These are phyloP conservation scores for Podila horticola DNA, from an alignment of 192 early-diverging fungal species.

Conservation along the genomic window DNA sequence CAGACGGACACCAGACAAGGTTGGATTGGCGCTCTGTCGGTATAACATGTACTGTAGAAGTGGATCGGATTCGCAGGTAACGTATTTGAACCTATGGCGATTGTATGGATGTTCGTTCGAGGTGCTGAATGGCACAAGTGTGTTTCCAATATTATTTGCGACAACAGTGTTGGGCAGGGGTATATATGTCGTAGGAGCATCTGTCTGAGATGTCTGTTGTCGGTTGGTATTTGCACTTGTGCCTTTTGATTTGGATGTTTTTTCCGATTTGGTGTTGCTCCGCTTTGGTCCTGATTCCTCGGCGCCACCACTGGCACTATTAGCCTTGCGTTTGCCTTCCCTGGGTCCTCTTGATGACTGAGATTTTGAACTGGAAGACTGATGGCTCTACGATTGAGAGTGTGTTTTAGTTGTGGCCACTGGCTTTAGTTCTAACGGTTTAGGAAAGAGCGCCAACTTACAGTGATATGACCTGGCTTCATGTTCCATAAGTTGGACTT, in stretches of 20 bases:
- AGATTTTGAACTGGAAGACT: slow-evolving; percentile 47
- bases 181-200: slow-evolving; percentile 34
- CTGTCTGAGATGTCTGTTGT: slow-evolving; percentile 13
- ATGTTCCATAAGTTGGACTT: slow-evolving; percentile 72
- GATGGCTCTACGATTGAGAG: slow-evolving; percentile 30
- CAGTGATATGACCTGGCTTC: slow-evolving; percentile 56
- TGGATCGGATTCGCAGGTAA: slow-evolving; percentile 62
- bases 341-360: slow-evolving; percentile 20
- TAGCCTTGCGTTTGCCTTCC: slow-evolving; percentile 41
- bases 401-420: no score
- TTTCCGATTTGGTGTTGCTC: slow-evolving; percentile 4
- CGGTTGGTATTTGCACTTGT: slow-evolving; percentile 7
- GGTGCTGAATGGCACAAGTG: slow-evolving; percentile 43
- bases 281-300: slow-evolving; percentile 20
- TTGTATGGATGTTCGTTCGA: slow-evolving; percentile 67
- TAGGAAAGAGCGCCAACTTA: slow-evolving; percentile 7
- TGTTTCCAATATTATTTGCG: slow-evolving; percentile 28
- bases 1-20: slow-evolving; percentile 55
- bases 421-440: no score
- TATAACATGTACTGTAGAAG: slow-evolving; percentile 57
- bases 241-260: slow-evolving; percentile 24
- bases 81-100: slow-evolving; percentile 69
- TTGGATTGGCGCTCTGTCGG: slow-evolving; percentile 58
- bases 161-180: slow-evolving; percentile 44
- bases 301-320: slow-evolving; percentile 12